phyloP scores from a whole-genome alignment of 2,329 filamentous ascomycete species.

The Aspergillus clavatus region DNA sequence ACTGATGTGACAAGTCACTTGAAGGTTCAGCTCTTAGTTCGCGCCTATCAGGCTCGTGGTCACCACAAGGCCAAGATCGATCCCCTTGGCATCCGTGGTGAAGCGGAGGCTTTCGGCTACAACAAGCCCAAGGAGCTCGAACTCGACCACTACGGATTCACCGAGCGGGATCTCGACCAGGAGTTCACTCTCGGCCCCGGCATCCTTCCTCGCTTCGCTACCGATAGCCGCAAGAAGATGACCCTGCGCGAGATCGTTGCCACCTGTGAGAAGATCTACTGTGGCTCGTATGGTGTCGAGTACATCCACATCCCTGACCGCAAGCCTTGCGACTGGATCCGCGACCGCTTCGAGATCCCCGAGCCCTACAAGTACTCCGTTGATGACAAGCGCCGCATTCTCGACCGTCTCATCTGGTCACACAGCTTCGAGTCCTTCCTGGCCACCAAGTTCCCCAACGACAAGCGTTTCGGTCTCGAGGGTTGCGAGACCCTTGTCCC shows the following conservation, averaged over 20 bases:
- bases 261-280: constrained; percentile 93
- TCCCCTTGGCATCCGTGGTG: constrained; percentile 85
- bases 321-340: constrained; percentile 96
- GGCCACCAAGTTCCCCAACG: constrained; percentile 96
- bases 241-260: constrained; percentile 89
- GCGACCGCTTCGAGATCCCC: constrained; percentile 89
- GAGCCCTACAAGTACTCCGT: constrained; percentile 95
- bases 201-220: constrained; percentile 90
- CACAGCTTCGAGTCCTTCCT: constrained; percentile 96
- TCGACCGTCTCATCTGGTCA: constrained; percentile 97
- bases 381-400: constrained; percentile 95
- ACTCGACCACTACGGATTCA: constrained; percentile 91
- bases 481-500: constrained; percentile 95
- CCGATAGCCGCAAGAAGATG: constrained; percentile 88
- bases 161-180: constrained; percentile 85
- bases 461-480: constrained; percentile 98
- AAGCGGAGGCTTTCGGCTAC: constrained; percentile 78
- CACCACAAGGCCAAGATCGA: constrained; percentile 99
- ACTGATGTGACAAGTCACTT: constrained; percentile 91
- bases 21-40: constrained; percentile 94
- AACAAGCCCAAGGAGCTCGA: constrained; percentile 87
- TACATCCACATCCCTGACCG: constrained; percentile 99
- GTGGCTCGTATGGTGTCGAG: constrained; percentile 93
- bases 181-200: constrained; percentile 91
- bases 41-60: constrained; percentile 94